These are phyloP conservation scores for Elymus sibiricus DNA, from an alignment of 176 grass and related monocot species.

Conservation along the genomic window DNA sequence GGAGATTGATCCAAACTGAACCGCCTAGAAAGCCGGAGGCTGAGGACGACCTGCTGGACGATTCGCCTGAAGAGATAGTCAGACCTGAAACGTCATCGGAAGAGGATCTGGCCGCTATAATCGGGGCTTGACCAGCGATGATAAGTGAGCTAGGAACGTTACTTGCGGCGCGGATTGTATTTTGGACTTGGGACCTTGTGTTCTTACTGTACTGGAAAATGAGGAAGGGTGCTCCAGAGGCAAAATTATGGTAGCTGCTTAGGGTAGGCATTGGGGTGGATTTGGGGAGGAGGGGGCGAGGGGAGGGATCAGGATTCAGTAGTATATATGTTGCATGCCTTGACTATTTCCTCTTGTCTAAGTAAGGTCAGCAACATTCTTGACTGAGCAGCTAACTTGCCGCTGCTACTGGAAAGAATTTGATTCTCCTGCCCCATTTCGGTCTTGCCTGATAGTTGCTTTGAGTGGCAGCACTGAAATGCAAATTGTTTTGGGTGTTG, in stretches of 20 bases:
- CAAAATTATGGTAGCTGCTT: background rate
- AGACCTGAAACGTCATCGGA: slow-evolving; percentile 35
- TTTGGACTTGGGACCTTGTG: background rate
- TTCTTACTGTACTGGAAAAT: background rate
- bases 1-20: slow-evolving; percentile 40
- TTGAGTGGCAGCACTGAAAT: background rate
- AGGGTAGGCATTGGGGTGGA: background rate
- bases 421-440: background rate
- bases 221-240: background rate
- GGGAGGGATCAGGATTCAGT: background rate
- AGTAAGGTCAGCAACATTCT: background rate
- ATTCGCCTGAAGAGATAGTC: slow-evolving; percentile 30
- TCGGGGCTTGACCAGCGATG: slow-evolving; percentile 30
- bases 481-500: background rate
- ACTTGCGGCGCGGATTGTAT: background rate
- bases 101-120: slow-evolving; percentile 35
- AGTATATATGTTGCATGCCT: slow-evolving; percentile 35
- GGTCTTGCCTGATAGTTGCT: background rate
- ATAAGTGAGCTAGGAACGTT: background rate
- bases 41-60: slow-evolving; percentile 20
- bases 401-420: background rate
- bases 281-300: background rate
- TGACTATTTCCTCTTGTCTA: background rate
- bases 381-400: background rate
- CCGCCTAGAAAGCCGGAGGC: slow-evolving; percentile 34